Evolutionary conservation across 768 basidiomycete species (phyloP), one percentile per base, ranked within the genome.

Genomic region (Agaricus sinodeliciosus): DNA sequence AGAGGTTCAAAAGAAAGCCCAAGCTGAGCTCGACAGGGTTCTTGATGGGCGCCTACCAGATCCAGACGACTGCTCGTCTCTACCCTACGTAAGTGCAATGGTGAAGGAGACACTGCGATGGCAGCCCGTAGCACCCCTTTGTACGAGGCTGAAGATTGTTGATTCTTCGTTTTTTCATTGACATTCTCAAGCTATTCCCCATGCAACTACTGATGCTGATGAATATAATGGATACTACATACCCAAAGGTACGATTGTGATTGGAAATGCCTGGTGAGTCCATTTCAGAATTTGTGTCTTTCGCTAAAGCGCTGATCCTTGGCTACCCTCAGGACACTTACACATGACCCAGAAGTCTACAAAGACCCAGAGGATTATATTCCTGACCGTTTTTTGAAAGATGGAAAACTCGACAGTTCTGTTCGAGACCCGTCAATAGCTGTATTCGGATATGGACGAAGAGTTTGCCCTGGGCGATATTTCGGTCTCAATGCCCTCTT

Each of bases 1-100:
- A 2, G 65, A 69, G 16, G 60, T 63, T 19, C 69, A 69, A 53
- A 54, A 52, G 12, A 67, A 55, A 39, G 73, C 71, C 0, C 75
- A 75, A 50, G 62, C 58, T 16, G 73, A 77, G 57, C 61, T 77
- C 18, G 75, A 76, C 55, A 18, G 25, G 0, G 63, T 76, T 7
- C 57, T 75, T 12, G 65, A 59, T 25, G 60, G 70, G 7, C 16
- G 40, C 8, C 57, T 75, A 3, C 76, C 75, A 1, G 59, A 60
- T 3, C 66, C 70, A 36, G 52, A 52, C 4, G 73, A 75, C 49
- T 43, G 63, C 34, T 46, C 48, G 2, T 43, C 57, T 34, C 59
- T 76, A 9, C 69, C 68, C 5, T 76, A 72, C 47, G 49, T 74
- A 16, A 62, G 66, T 36, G 63, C 64, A 1, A 50, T 72, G 6